phyloP scores from a whole-genome alignment of 73 alveolate genomes.

The Paramecium tetraurelia region DNA sequence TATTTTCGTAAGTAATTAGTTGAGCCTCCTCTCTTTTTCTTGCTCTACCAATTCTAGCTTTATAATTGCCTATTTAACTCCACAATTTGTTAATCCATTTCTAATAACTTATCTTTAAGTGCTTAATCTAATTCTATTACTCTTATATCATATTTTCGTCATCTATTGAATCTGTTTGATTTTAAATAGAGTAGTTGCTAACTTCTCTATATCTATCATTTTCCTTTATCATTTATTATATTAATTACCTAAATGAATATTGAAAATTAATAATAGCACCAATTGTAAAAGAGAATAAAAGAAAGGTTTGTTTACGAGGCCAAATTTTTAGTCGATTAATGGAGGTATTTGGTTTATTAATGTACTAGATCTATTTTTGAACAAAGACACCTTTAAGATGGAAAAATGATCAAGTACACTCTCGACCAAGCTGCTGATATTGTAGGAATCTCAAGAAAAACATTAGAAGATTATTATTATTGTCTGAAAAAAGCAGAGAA shows the following conservation, averaged over 20 bases:
- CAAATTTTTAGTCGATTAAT: neutral
- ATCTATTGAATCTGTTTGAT: neutral
- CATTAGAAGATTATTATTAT: slow-evolving; percentile 61
- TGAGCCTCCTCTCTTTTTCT: neutral
- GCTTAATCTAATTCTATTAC: neutral
- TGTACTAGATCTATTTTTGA: neutral
- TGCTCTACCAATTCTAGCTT: neutral
- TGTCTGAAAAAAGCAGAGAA: slow-evolving; percentile 42
- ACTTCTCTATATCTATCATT: neutral
- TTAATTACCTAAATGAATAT: neutral
- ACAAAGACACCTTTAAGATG: neutral
- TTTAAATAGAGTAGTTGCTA: neutral
- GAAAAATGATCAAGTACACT: slow-evolving; percentile 41
- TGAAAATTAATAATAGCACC: neutral
- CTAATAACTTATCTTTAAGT: neutral
- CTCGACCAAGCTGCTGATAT: slow-evolving; percentile 59
- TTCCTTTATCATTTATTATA: neutral
- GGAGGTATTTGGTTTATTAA: neutral
- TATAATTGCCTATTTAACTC: neutral
- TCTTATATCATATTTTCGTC: neutral
- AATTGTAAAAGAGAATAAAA: slow-evolving; percentile 14
- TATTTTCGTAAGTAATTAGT: neutral
- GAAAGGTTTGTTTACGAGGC: slow-evolving; percentile 43
- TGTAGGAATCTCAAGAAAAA: slow-evolving; percentile 58
- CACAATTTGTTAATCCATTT: neutral